These are phyloP conservation scores for Aaosphaeria pasadenensis DNA, from an alignment of 2,329 filamentous ascomycete species.

Conservation along the genomic window DNA sequence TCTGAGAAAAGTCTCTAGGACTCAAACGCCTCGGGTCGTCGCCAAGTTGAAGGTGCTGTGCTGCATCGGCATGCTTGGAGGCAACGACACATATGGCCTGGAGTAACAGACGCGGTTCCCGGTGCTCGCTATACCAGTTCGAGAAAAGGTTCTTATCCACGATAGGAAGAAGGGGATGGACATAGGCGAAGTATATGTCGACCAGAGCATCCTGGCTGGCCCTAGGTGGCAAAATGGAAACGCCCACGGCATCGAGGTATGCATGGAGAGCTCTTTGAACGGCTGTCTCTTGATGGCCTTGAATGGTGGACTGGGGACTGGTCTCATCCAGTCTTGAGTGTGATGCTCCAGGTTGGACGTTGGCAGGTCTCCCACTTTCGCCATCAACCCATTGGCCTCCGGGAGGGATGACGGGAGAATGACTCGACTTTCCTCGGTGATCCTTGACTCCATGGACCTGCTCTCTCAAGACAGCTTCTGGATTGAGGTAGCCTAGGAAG, in stretches of 20 bases:
- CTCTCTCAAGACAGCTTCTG: slow-evolving; percentile 46
- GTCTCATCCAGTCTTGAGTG: slow-evolving; percentile 25
- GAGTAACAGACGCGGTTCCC: slow-evolving; percentile 38
- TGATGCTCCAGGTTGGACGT: slow-evolving; percentile 20
- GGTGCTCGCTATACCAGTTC: slow-evolving; percentile 31
- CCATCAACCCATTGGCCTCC: slow-evolving; percentile 38
- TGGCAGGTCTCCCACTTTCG: slow-evolving; percentile 18
- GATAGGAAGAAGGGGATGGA: slow-evolving; percentile 48
- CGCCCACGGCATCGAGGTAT: slow-evolving; percentile 37
- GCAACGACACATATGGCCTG: slow-evolving; percentile 49
- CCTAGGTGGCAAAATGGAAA: slow-evolving; percentile 32
- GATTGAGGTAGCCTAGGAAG: slow-evolving; percentile 47
- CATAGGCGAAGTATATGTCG: slow-evolving; percentile 45
- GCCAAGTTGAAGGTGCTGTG: slow-evolving; percentile 37
- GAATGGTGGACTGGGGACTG: slow-evolving; percentile 23
- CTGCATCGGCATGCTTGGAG: slow-evolving; percentile 46
- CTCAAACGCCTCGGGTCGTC: slow-evolving; percentile 31
- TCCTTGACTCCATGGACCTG: slow-evolving; percentile 35
- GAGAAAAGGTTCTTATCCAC: slow-evolving; percentile 44
- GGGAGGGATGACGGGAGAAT: slow-evolving; percentile 25
- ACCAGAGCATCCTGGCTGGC: slow-evolving; percentile 38
- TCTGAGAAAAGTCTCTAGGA: slow-evolving; percentile 45
- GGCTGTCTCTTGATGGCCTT: slow-evolving; percentile 18
- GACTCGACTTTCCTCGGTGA: slow-evolving; percentile 18
- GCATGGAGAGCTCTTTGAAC: slow-evolving; percentile 32